Percentiles rank a stretch among this genome's conserved stretches.
phyloP scores from a whole-genome alignment of 352 stramenopile species.

The Phytophthora foliorum region DNA sequence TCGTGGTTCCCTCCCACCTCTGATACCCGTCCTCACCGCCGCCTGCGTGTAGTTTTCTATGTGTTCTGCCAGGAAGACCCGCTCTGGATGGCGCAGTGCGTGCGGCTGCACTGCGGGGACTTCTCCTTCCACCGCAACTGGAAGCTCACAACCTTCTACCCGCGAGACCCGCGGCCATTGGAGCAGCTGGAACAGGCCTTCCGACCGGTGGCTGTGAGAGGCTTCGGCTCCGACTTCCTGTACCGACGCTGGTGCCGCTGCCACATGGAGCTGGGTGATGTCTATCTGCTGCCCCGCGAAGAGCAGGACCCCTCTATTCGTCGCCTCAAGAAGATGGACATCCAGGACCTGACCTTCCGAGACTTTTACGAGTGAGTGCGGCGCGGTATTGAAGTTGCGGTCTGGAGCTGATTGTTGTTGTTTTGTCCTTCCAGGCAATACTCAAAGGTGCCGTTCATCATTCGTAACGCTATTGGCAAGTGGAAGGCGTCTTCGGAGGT shows the following conservation, averaged over 20 bases:
- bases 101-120: constrained; percentile 72
- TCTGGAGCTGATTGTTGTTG: background rate
- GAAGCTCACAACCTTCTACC: constrained; percentile 87
- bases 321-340: constrained; percentile 64
- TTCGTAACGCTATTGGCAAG: constrained; percentile 68
- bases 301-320: constrained; percentile 56
- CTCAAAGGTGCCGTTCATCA: constrained; percentile 76
- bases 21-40: background rate
- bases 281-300: constrained; percentile 55
- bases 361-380: constrained; percentile 76
- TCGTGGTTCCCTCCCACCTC: background rate
- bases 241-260: constrained; percentile 88
- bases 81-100: constrained; percentile 86
- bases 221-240: constrained; percentile 84
- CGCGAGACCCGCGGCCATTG: constrained; percentile 50
- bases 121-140: constrained; percentile 76
- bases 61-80: constrained; percentile 84
- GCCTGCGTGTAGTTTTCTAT: constrained; percentile 68
- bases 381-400: background rate
- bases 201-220: constrained; percentile 25
- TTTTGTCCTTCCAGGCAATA: constrained; percentile 57
- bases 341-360: constrained; percentile 66
- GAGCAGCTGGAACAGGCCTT: constrained; percentile 35
- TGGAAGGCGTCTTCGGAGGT: constrained; percentile 83
- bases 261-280: constrained; percentile 75